Evolutionary conservation across 2,329 filamentous ascomycete genomes (phyloP), one percentile per base, ranked within the genome.

Genomic region (Lachnellula hyalina): DNA sequence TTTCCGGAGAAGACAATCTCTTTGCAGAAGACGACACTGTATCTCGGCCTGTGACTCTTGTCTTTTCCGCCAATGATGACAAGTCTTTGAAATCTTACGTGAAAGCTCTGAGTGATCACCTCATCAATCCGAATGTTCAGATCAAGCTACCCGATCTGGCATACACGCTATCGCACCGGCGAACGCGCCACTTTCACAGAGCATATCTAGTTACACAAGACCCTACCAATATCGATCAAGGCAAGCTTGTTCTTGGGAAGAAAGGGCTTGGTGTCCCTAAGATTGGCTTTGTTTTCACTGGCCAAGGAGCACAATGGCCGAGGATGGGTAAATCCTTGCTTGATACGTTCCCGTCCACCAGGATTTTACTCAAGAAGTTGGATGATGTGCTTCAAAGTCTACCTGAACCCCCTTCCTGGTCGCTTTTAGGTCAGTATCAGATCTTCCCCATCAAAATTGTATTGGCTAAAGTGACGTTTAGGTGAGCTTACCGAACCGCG

Each of bases 231-330:
- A 49, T 52, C n/a, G 21, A 44, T 15, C 17, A 17, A 46, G 38
- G 41, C 19, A 36, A 21, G 8, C 19, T 48, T 21, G n/a, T 35
- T 3, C 8, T 44, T 49, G 35, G 36, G n/a, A 42, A 53, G 9
- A 34, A 42, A n/a, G 23, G 5, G 36, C 19, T 49, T 32, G 28
- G 9, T 23, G 5, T 46, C 46, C 15, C 42, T 11, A 42, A 44
- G 42, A 34, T 12, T 63, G 59, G 55, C 9, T 63, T 62, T 46
- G 58, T 67, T 4, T 69, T 69, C 53, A 66, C 65, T n/a, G 67
- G 67, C 28, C 67, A 69, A 46, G 66, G 67, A n/a, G 63, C 65
- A 3, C 65, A 68, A 53, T 68, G 64, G 63, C 34, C 53, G 14
- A 32, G 55, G 21, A 68, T 68, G 66, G 66, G 64, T 2, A 55